Conservation (phyloP, 495 filamentous ascomycete species). For the Penicillium arizonense region DNA sequence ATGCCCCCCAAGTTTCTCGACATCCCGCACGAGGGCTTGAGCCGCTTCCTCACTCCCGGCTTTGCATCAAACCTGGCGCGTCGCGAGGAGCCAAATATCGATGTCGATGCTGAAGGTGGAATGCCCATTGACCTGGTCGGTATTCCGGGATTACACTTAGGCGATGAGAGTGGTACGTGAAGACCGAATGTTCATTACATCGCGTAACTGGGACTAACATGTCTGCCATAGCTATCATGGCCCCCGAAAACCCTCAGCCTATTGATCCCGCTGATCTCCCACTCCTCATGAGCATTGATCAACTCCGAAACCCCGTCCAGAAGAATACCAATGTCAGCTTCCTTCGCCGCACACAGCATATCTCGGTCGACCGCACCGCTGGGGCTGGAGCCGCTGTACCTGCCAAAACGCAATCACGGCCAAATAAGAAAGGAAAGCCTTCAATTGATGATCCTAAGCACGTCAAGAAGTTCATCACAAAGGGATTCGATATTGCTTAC, state of each 20-base stretch:
- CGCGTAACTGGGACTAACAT: conserved; percentile 8
- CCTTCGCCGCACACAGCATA: conserved; percentile 94
- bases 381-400: conserved; percentile 34
- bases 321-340: conserved; percentile 76
- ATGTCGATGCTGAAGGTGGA: conserved; percentile 94
- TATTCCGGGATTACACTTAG: conserved; percentile 89
- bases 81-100: conserved; percentile 92
- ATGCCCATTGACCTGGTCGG: conserved; percentile 96
- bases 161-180: conserved; percentile 87
- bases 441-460: conserved; percentile 74
- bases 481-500: conserved; percentile 82
- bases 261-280: conserved; percentile 79
- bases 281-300: conserved; percentile 74
- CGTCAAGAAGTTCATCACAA: conserved; percentile 77
- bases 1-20: conserved; percentile 94
- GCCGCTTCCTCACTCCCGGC: conserved; percentile 80
- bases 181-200: neutral
- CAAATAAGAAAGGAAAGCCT: conserved; percentile 41
- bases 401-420: conserved; percentile 36
- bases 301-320: conserved; percentile 77
- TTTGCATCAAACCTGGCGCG: conserved; percentile 86
- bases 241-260: conserved; percentile 62
- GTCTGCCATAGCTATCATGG: conserved; percentile 67
- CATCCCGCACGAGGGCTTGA: conserved; percentile 87
- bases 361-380: conserved; percentile 63